Evolutionary conservation across 306 rosid species (phyloP), one percentile per base, ranked within the genome.

Genomic region (Quercus alba): DNA sequence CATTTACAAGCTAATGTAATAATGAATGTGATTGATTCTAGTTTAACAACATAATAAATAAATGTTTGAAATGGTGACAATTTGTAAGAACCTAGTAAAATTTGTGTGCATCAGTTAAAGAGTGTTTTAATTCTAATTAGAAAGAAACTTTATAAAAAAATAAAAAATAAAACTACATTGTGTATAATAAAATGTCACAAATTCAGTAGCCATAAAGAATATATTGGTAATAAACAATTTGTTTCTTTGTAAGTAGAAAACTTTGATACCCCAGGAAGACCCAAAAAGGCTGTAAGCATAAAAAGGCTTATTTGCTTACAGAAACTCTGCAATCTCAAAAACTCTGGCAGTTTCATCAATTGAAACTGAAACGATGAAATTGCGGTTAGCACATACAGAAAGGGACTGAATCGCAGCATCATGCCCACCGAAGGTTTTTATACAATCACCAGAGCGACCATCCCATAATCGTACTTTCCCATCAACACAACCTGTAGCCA

Each of bases 401-500:
- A 95, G 85, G 74, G 94, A 86, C 61, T 91, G 96, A 81, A 95
- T 87, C 33, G 80, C 87, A 46, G 83, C 85, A 7, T 84, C 68
- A 77, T 95, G 97, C 33, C 99, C 98, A 25, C 74, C 70, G 67
- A 91, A 90, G 77, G 89, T 90, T 79, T 62, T 83, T 55, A 88
- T 86, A 89, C 99, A 91, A 59, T 89, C 95, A 54, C 97, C 96
- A 0, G 98, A 89, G 17, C 91, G 91, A 70, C 92, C 83, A 72
- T 95, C 98, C 99, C 98, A 91, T 63, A 93, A 18, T 70, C 97
- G 86, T 26, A 90, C 94, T 52, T 75, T 83, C n/a, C 99, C 95
- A 78, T 90, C 98, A 14, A 73, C 87, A 30, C 94, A 95, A 55
- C 99, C 98, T 0, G 93, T 87, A 23, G 91, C 96, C 70, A 93